These are phyloP conservation scores for Aspergillus persii DNA, from an alignment of 2,329 filamentous ascomycete species.

Conservation along the genomic window DNA sequence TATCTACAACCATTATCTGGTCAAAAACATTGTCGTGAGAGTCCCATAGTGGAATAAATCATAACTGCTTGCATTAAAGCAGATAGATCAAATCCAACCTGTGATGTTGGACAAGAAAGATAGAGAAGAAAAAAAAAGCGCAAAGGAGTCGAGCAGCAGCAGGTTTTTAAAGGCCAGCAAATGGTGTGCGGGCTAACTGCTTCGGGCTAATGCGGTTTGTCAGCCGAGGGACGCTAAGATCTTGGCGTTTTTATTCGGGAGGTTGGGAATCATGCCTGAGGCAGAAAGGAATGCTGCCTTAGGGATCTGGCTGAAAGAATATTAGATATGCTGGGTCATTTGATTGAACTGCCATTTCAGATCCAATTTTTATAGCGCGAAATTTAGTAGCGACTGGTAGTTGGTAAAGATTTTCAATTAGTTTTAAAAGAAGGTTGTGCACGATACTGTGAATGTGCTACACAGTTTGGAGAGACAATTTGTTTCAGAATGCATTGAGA, in stretches of 20 bases:
- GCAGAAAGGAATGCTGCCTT: neutral
- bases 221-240: neutral
- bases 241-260: neutral
- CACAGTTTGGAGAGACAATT: too few species aligned
- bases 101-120: neutral
- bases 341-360: too few species aligned
- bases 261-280: neutral
- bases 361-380: too few species aligned
- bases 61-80: conserved; percentile 3
- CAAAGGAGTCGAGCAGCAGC: neutral
- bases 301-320: too few species aligned
- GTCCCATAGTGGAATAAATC: too few species aligned
- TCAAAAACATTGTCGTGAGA: too few species aligned
- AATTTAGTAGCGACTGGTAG: too few species aligned
- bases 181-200: neutral
- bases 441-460: too few species aligned
- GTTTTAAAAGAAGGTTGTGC: too few species aligned
- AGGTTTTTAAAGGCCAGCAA: neutral
- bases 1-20: neutral
- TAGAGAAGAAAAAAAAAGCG: neutral
- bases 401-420: too few species aligned
- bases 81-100: neutral
- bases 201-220: neutral
- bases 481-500: too few species aligned
- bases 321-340: too few species aligned